Conservation (phyloP, 2,329 filamentous ascomycete species). For the Colletotrichum higginsianum region DNA sequence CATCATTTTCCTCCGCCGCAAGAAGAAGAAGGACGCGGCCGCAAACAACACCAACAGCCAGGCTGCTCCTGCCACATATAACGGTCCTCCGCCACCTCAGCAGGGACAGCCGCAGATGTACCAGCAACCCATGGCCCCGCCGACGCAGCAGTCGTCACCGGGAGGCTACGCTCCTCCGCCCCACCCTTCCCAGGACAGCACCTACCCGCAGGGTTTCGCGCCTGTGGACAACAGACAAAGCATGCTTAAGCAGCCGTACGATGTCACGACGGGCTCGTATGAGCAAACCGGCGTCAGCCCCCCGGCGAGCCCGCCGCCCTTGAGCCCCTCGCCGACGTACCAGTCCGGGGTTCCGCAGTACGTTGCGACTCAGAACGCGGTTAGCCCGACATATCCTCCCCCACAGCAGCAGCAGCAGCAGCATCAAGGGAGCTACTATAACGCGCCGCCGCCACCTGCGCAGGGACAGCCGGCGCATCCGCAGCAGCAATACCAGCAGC, state of each 20-base stretch:
- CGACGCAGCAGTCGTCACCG: conserved; percentile 43
- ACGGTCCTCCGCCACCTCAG: conserved; percentile 19
- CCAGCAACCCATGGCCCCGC: conserved; percentile 21
- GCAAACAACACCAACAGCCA: conserved; percentile 25
- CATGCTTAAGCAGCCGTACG: conserved; percentile 44
- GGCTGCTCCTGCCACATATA: conserved; percentile 10
- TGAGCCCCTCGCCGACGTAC: conserved; percentile 35
- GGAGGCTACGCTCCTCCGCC: conserved; percentile 40
- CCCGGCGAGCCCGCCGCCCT: conserved; percentile 45
- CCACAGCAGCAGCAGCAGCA: conserved; percentile 18
- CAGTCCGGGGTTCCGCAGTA: conserved; percentile 37
- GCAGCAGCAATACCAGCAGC: conserved; percentile 31
- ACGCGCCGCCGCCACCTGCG: conserved; percentile 7
- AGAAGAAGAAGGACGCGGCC: conserved; percentile 43
- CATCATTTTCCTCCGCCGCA: conserved; percentile 50
- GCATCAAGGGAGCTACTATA: conserved; percentile 19
- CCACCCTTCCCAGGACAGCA: conserved; percentile 1
- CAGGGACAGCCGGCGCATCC: conserved; percentile 14
- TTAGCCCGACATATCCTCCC: conserved; percentile 25
- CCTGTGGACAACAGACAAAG: conserved; percentile 44
- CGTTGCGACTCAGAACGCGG: conserved; percentile 2
- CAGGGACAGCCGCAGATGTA: conserved; percentile 40
- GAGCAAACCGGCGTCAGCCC: conserved; percentile 42
- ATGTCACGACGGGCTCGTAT: conserved; percentile 34
- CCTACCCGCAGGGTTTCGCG: conserved; percentile 35